Conservation (phyloP, 1,284 basidiomycete genomes). For the Marasmius sp. region DNA sequence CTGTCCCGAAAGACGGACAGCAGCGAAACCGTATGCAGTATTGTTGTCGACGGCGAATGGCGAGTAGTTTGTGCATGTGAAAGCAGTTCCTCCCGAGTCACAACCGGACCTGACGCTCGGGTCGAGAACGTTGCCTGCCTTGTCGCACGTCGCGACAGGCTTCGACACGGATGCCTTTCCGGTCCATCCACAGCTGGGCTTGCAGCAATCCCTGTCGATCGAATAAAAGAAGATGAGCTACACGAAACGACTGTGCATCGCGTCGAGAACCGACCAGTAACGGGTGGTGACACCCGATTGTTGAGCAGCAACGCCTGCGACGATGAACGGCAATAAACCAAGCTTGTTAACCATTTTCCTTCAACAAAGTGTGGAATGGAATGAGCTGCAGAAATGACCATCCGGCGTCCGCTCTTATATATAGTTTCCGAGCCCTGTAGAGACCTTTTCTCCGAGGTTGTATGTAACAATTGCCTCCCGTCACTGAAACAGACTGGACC, state of each 20-base stretch:
- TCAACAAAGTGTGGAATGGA: no score
- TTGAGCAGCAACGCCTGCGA: conserved; percentile 8
- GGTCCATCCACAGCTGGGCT: conserved; percentile 15
- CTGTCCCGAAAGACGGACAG: conserved; percentile 13
- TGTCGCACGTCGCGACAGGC: conserved; percentile 17
- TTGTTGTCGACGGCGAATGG: conserved; percentile 16
- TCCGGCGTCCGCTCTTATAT: no score
- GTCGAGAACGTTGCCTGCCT: conserved; percentile 9
- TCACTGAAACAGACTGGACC: no score
- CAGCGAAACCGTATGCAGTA: conserved; percentile 17
- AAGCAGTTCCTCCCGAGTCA: conserved; percentile 14
- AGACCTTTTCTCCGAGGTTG: not conserved
- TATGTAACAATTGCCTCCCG: no score
- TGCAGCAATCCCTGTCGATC: conserved; percentile 13
- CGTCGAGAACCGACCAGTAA: conserved; percentile 7
- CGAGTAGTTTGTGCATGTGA: conserved; percentile 15
- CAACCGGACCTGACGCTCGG: conserved; percentile 16
- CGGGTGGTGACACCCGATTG: conserved; percentile 12
- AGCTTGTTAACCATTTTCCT: not conserved
- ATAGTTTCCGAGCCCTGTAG: not conserved
- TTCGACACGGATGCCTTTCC: conserved; percentile 11
- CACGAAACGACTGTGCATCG: not conserved
- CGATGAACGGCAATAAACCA: not conserved
- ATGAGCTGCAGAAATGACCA: no score
- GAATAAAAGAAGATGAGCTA: not conserved